These are phyloP conservation scores for Astragalus glycyphyllos DNA, from an alignment of 306 rosid species.

Conservation along the genomic window DNA sequence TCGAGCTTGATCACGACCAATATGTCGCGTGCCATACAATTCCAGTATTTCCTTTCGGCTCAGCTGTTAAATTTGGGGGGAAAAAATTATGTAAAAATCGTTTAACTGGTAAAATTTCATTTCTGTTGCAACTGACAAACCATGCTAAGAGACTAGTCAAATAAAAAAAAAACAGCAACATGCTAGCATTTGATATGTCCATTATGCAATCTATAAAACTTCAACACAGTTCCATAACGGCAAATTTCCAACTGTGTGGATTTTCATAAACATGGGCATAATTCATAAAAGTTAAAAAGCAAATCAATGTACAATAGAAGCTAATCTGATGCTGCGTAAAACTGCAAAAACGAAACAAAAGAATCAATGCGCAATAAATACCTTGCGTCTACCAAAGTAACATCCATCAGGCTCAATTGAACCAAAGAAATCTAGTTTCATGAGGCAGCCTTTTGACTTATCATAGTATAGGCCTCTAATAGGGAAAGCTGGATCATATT, in stretches of 20 bases:
- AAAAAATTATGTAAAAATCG: conserved; percentile 14
- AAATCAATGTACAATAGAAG: conserved; percentile 3
- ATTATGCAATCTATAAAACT: conserved; percentile 7
- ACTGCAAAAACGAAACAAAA: conserved; percentile 19
- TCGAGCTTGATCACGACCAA: conserved; percentile 93
- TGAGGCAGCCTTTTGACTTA: conserved; percentile 81
- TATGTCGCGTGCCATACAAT: conserved; percentile 81
- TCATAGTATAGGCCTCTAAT: conserved; percentile 93
- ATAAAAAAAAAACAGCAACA: conserved; percentile 8
- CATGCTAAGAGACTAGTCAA: conserved; percentile 21
- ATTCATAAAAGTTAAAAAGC: conserved; percentile 3
- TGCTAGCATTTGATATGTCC: conserved; percentile 13
- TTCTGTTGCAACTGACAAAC: conserved; percentile 15
- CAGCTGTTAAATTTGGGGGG: conserved; percentile 61
- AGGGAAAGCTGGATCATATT: conserved; percentile 87
- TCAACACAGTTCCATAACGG: not conserved
- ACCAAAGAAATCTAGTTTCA: conserved; percentile 94
- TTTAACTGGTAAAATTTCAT: not conserved
- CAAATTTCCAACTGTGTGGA: not conserved
- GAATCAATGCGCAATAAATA: conserved; percentile 47
- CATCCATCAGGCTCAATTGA: conserved; percentile 89
- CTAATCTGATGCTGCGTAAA: conserved; percentile 3
- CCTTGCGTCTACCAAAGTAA: conserved; percentile 92
- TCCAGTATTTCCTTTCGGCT: conserved; percentile 63
- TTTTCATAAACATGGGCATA: conserved; percentile 19